phyloP scores from a whole-genome alignment of 495 filamentous ascomycete genomes.

The Xylaria telfairii region DNA sequence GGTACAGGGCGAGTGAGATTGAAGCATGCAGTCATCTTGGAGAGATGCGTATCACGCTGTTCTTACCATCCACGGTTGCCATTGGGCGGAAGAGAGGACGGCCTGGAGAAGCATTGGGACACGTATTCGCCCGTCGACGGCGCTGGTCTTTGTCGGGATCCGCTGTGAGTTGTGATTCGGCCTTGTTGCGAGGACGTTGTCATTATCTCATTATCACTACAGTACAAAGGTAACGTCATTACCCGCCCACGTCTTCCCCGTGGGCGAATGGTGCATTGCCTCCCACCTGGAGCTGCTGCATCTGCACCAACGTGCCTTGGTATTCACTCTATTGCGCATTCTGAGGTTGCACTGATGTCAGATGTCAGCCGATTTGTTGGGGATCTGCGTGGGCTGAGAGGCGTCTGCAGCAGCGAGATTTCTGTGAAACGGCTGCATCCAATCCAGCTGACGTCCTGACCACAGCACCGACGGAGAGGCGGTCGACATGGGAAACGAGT shows the following conservation, averaged over 20 bases:
- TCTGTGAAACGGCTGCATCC: neutral
- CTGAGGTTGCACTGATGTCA: neutral
- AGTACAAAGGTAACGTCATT: neutral
- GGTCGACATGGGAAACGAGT: no score
- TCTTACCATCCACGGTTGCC: neutral
- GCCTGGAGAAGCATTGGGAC: neutral
- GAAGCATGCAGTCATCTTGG: conserved; percentile 8
- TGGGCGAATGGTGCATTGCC: neutral
- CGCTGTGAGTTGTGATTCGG: neutral
- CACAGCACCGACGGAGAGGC: no score
- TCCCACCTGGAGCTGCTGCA: neutral
- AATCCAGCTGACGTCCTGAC: neutral
- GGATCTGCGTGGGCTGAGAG: neutral
- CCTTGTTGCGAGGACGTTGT: neutral
- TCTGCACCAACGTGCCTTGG: neutral
- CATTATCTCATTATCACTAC: no score
- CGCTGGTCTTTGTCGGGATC: neutral
- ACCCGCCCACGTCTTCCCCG: neutral
- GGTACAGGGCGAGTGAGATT: neutral
- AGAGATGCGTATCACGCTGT: no score
- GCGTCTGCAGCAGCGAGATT: neutral
- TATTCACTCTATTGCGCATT: neutral
- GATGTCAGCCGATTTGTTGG: neutral
- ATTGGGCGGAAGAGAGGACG: neutral
- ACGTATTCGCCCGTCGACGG: neutral